Conservation (phyloP, 169 alveolate species). For the Theileria orientalis region DNA sequence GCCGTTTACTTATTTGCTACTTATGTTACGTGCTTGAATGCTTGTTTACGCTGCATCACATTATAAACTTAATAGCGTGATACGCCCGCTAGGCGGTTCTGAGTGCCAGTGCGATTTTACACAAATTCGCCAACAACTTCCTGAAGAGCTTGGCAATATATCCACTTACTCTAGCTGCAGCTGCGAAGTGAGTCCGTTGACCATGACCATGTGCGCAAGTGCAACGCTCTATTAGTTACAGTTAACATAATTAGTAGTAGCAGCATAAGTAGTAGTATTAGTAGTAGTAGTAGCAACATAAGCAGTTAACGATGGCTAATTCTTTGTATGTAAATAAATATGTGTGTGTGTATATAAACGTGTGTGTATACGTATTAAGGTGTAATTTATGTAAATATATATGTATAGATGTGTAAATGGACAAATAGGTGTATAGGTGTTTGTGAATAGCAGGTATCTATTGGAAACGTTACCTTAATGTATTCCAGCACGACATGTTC, state of each 20-base stretch:
- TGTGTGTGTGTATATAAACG: too few species aligned
- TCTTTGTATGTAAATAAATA: too few species aligned
- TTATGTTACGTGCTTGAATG: not conserved
- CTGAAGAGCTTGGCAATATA: not conserved
- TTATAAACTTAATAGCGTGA: too few species aligned
- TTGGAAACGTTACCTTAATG: conserved; percentile 42
- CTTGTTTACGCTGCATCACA: not conserved
- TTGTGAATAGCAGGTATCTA: too few species aligned
- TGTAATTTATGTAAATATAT: not conserved
- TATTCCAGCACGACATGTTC: conserved; percentile 73
- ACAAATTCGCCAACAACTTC: conserved; percentile 60
- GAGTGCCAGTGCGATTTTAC: conserved; percentile 49
- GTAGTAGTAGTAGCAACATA: not conserved
- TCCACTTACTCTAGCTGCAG: conserved; percentile 44
- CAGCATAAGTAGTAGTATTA: too few species aligned
- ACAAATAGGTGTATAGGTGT: too few species aligned
- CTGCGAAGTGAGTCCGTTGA: conserved; percentile 46
- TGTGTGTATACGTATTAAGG: too few species aligned
- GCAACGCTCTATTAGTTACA: conserved; percentile 26
- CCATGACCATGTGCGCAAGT: conserved; percentile 61
- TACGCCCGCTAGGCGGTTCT: conserved; percentile 5
- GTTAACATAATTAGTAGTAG: not conserved
- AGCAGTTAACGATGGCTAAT: too few species aligned
- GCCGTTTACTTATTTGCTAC: not conserved
- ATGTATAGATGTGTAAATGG: not conserved